A percentile compares a stretch with the other conserved stretches of the same genome.
phyloP scores from a whole-genome alignment of 345 rosid genomes.

The Salix caprea region DNA sequence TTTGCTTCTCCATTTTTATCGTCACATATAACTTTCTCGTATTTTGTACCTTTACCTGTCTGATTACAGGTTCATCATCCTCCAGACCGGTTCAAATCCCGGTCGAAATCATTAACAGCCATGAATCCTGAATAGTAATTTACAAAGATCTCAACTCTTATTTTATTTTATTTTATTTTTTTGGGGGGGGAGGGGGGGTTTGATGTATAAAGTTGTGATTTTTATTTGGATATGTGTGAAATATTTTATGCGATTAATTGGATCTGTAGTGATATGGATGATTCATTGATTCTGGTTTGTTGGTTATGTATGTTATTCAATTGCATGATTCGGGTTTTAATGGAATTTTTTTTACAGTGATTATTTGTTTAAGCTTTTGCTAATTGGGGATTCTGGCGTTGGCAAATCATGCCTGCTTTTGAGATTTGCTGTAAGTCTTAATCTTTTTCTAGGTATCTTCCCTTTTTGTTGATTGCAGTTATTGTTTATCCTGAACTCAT shows the following conservation, averaged over 20 bases:
- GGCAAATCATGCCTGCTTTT: slow-evolving; percentile 28
- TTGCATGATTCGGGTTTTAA: neutral
- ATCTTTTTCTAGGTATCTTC: neutral
- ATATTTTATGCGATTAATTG: neutral
- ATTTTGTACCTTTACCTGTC: neutral
- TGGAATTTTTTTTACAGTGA: neutral
- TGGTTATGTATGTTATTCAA: neutral
- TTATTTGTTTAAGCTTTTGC: slow-evolving; percentile 21
- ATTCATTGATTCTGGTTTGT: neutral
- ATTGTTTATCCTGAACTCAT: neutral
- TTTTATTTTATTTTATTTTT: no score
- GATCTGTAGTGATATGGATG: neutral
- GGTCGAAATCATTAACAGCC: slow-evolving; percentile 13
- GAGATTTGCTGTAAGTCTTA: slow-evolving; percentile 19
- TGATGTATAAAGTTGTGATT: neutral
- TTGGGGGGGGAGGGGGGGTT: no score
- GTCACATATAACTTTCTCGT: neutral
- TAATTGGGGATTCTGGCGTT: slow-evolving; percentile 24
- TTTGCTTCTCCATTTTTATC: neutral
- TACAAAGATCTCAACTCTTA: neutral
- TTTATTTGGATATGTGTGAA: neutral
- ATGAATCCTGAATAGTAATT: slow-evolving; percentile 49
- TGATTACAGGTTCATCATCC: slow-evolving; percentile 16
- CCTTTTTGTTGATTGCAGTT: neutral
- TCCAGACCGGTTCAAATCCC: slow-evolving; percentile 30